phyloP scores from a whole-genome alignment of 139 green algal genomes.

The Picochlorum sp. region DNA sequence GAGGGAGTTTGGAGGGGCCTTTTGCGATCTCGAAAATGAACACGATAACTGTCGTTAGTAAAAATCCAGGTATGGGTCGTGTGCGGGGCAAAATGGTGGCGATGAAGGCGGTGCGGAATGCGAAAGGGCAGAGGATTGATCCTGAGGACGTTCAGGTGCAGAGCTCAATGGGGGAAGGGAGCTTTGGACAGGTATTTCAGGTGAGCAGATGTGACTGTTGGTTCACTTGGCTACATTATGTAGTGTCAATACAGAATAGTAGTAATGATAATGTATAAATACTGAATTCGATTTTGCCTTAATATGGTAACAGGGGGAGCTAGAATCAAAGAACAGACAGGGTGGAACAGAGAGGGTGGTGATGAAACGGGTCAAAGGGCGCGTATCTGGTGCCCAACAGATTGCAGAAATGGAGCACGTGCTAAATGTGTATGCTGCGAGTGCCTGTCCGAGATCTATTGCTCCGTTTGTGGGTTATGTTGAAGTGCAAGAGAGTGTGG shows the following conservation, averaged over 20 bases:
- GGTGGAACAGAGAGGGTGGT: too few species aligned
- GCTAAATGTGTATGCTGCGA: constrained; percentile 63
- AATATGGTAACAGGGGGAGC: too few species aligned
- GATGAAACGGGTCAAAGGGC: constrained; percentile 56
- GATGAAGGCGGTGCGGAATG: neutral
- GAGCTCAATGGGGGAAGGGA: constrained; percentile 25
- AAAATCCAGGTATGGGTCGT: neutral
- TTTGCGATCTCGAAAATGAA: too few species aligned
- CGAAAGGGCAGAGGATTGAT: neutral
- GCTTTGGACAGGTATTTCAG: constrained; percentile 39
- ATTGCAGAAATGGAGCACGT: constrained; percentile 75
- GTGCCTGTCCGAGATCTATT: constrained; percentile 34
- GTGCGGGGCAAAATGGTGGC: neutral
- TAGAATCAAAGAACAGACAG: too few species aligned
- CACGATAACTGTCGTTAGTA: too few species aligned
- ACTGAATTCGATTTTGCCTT: too few species aligned
- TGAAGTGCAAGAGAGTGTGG: constrained; percentile 37
- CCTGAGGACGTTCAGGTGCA: neutral
- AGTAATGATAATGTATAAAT: neutral
- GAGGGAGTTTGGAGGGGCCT: too few species aligned
- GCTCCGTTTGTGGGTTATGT: constrained; percentile 67
- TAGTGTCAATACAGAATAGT: too few species aligned
- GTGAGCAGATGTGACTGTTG: too few species aligned
- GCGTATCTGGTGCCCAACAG: constrained; percentile 53
- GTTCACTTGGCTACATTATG: too few species aligned